These are phyloP conservation scores for Schizochytrium sp. DNA, from an alignment of 108 stramenopile genomes.

Conservation along the genomic window DNA sequence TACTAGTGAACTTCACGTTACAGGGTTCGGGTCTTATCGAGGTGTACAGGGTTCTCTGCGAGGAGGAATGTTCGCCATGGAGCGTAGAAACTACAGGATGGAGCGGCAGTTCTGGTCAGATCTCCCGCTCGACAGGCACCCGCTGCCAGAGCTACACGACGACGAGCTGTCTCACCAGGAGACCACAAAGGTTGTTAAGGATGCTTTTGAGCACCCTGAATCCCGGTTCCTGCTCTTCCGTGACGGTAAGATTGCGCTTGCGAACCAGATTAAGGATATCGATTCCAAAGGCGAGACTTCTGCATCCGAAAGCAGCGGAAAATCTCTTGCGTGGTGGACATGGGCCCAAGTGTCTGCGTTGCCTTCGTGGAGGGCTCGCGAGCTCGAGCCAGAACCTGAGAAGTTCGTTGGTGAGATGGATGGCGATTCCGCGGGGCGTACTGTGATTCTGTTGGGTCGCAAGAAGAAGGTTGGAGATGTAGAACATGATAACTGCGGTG, in stretches of 20 bases:
- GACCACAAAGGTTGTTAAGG: not conserved
- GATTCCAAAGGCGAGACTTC: not conserved
- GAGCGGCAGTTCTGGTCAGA: constrained; percentile 22
- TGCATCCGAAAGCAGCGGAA: no score
- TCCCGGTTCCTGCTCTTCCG: not conserved
- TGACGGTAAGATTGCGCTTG: not conserved
- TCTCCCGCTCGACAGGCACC: constrained; percentile 35
- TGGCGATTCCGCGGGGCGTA: not conserved
- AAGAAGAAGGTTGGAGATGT: not conserved
- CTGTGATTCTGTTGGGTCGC: not conserved
- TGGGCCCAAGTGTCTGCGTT: not conserved
- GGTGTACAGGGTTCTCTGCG: no score
- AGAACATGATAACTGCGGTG: constrained; percentile 8
- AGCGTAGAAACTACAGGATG: not conserved
- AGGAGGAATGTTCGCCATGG: not conserved
- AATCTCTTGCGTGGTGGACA: constrained; percentile 5
- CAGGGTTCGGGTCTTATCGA: no score
- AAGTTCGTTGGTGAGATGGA: not conserved
- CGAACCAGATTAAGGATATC: not conserved
- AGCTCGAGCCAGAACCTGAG: not conserved
- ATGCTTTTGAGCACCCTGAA: not conserved
- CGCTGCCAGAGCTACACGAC: constrained; percentile 45
- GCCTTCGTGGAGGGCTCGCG: not conserved
- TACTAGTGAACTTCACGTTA: no score
- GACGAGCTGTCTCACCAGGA: not conserved